Base-by-base conservation (phyloP, 306 rosid genomes). In the Acmispon strigosus region DNA sequence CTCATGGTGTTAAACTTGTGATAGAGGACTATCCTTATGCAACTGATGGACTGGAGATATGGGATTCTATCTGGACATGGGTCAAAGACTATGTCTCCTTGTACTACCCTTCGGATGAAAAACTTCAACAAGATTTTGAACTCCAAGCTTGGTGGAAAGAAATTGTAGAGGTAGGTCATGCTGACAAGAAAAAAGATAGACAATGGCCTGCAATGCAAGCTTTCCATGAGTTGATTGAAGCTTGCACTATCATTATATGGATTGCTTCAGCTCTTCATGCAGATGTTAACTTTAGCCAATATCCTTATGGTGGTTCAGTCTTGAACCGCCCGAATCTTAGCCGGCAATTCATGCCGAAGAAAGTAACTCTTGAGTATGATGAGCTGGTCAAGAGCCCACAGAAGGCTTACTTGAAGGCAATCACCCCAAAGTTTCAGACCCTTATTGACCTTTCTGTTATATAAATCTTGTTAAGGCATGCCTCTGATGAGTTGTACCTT, bases 71-170 rank as follows among this genome's bases (percentile, higher is more conserved):
- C 17, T 74, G 76, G 56, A 79, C 84, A 20, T 86, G 88, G 90
- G 86, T 84, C 13, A 58, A 81, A 19, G 88, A 86, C 14, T 86
- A 86, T 29, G 77, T 82, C 68, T 68, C 48, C 29, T 77, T 71
- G 76, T 88, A 84, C 85, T 85, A 88, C 76, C 65, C 66, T 49
- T 58, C 76, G 0, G 79, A 88, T 42, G 81, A 75, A 13, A 53
- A 19, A 11, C 79, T 88, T 3, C 53, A n/a, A 11, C 57, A 79
- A 11, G 94, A 88, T 53, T 1, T 74, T 5, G 94, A 86, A 42
- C 90, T 85, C 59, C 94, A 84, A 68, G 77, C 83, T 11, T 82
- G 89, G 89, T 88, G 94, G 94, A 86, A 86, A 84, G 90, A 86
- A 36, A 63, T 86, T 0, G 78, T 69, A 37, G 83, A 79, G 64